Base-by-base conservation (phyloP, 306 rosid genomes). In the Chamaecrista fasciculata region DNA sequence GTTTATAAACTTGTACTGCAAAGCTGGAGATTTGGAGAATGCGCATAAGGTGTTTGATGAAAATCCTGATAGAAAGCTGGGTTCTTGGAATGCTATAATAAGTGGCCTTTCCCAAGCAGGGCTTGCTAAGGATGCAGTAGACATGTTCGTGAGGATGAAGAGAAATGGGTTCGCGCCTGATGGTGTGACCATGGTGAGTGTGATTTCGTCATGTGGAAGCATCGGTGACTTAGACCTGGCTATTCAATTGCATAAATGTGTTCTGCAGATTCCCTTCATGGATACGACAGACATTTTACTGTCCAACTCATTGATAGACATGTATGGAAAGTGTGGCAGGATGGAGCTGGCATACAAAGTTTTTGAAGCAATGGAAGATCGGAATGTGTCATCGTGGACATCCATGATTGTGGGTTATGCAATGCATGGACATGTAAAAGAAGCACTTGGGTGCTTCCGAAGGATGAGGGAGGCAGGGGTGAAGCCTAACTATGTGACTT, bases 301-400 rank as follows among this genome's bases (percentile, higher is more conserved):
- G 89, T 60, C 15, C 34, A 90, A 90, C 70, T 90, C 96, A 19
- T 73, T 90, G 50, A 69, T 90, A 47, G 96, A 90, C 69, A 87
- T 90, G 96, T 87, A 90, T 76, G 96, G 96, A 19, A 90, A 90
- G 74, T 87, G 96, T 66, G 96, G 96, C 36, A 55, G 89, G 73
- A 87, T 85, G 93, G 91, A 87, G 73, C 56, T 90, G 33, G 91
- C 96, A 0, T 63, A 71, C 43, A 78, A 5, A 74, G 91, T 90
- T 64, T 90, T 90, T 72, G 81, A 70, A 0, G 58, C 62, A 3
- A 85, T 87, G 89, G 84, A 66, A 67, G 78, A 69, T 19, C 53
- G 75, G 62, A 87, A 78, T 64, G 85, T 87, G 18, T 87, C 88
- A 0, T 87, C 96, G 0, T 90, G 96, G 96, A 90, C 96, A 1